Evolutionary conservation across 352 stramenopile species (phyloP).

Genomic region (Globisporangium uncinulatum): DNA sequence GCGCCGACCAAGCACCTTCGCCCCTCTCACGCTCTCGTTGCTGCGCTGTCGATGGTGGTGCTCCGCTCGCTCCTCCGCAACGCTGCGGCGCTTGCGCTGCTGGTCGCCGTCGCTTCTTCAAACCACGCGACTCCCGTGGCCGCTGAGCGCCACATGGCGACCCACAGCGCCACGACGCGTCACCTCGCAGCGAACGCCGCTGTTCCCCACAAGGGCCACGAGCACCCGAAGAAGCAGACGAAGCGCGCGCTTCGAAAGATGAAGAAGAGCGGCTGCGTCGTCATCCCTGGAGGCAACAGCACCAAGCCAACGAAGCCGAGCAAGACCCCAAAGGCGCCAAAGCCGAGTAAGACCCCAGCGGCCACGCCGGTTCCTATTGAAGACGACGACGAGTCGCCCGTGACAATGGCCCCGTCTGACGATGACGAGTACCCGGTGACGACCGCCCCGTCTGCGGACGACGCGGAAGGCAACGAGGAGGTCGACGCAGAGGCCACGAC

Average conservation of each 20-base stretch:
- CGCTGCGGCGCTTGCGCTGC: constrained; percentile 10
- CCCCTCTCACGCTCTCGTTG: not conserved
- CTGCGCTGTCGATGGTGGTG: constrained; percentile 4
- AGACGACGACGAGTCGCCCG: not conserved
- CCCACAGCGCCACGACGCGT: not conserved
- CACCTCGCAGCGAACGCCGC: constrained; percentile 4
- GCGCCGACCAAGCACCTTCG: not conserved
- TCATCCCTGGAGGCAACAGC: constrained; percentile 4
- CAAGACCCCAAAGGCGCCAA: constrained; percentile 4
- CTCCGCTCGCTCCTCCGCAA: constrained; percentile 12
- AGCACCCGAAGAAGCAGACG: not conserved
- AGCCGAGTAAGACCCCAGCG: not conserved
- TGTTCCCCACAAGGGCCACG: not conserved
- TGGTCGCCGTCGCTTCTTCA: constrained; percentile 5
- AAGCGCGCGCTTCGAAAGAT: constrained; percentile 2
- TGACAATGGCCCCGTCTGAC: constrained; percentile 1
- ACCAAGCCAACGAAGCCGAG: constrained; percentile 1
- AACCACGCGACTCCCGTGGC: not conserved
- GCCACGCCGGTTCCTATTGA: not conserved
- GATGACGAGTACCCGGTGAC: constrained; percentile 5
- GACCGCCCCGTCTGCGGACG: not conserved
- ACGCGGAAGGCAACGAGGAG: not conserved
- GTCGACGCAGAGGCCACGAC: not conserved
- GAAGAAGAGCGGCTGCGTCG: constrained; percentile 7
- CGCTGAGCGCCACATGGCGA: not conserved